phyloP scores from a whole-genome alignment of 2,329 filamentous ascomycete genomes.

The Colletotrichum sansevieriae region DNA sequence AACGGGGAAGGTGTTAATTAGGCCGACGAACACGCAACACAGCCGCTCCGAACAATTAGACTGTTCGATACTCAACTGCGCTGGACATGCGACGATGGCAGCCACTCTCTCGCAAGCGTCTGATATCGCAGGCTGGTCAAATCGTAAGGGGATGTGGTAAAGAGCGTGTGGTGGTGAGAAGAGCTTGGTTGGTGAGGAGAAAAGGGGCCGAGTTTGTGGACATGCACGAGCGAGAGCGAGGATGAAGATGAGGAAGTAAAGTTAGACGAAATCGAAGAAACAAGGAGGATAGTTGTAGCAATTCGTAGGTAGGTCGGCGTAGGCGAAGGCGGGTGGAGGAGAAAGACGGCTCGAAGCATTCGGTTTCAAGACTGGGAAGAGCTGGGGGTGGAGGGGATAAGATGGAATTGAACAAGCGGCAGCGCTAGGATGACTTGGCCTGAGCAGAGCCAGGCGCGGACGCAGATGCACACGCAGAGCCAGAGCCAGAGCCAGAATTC shows the following conservation, averaged over 20 bases:
- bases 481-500: not conserved
- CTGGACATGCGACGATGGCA: constrained; percentile 30
- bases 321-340: constrained; percentile 31
- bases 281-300: constrained; percentile 33
- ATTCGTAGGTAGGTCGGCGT: constrained; percentile 25
- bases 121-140: constrained; percentile 19
- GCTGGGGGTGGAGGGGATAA: constrained; percentile 43
- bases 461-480: constrained; percentile 11
- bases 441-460: constrained; percentile 28
- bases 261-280: constrained; percentile 30
- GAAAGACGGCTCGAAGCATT: constrained; percentile 28
- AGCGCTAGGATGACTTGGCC: constrained; percentile 37
- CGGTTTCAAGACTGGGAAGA: constrained; percentile 38
- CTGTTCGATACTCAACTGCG: constrained; percentile 21
- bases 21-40: not conserved
- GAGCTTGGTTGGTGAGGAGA: not conserved
- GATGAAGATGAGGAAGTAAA: constrained; percentile 10
- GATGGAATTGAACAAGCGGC: constrained; percentile 41
- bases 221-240: constrained; percentile 3
- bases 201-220: not conserved
- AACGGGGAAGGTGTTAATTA: not conserved
- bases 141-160: constrained; percentile 2
- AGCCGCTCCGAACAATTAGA: constrained; percentile 25
- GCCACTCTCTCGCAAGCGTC: constrained; percentile 16
- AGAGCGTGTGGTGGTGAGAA: constrained; percentile 23